Base-by-base conservation (phyloP, 2,329 filamentous ascomycete species). In the Nigrograna mackinnonii region DNA sequence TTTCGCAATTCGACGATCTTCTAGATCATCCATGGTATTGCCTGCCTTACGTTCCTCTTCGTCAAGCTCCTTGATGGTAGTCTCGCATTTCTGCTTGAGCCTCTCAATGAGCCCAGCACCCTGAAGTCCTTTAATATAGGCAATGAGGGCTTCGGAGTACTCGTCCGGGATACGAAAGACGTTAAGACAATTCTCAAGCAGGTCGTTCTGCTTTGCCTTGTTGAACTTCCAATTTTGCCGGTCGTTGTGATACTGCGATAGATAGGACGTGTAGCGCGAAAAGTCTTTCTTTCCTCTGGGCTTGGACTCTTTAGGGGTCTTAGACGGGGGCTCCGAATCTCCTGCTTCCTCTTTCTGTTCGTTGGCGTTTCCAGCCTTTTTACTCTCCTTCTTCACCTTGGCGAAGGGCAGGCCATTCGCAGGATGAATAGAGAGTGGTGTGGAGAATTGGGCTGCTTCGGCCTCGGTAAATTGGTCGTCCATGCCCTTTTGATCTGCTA, bases 181-280 rank as follows among this genome's bases (percentile, higher is more conserved):
- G 54, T 88, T 84, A 64, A 95, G 89, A 34, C 87, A 72, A 73
- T 95, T 84, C 67, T 94, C 92, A 62, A 96, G 81, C 11, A 96
- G 76, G 55, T 89, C 83, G 40, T 85, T 89, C 69, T 96, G 91
- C 62, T 90, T 84, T 56, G 90, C 91, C 73, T 96, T 96, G 75
- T 95, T 95, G 76, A 96, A 97, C 69, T 96, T 96, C 92, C 92
- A 97, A 55, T 76, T 77, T 7, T 79, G 74, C 44, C 84, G 84
- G 47, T 84, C 79, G 41, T 79, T 79, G 69, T 88, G 78, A 78
- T 91, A 96, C 62, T 85, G 83, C 35, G 78, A 78, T 33, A 96
- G 79, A 65, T 96, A 96, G 39, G 82, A 77, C 13, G 95, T 76
- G 44, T 90, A 85, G 12, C 85, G 79, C 35, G 81, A 77, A 41